These are phyloP conservation scores for Claviceps citrina DNA, from an alignment of 2,329 filamentous ascomycete genomes.

Conservation along the genomic window DNA sequence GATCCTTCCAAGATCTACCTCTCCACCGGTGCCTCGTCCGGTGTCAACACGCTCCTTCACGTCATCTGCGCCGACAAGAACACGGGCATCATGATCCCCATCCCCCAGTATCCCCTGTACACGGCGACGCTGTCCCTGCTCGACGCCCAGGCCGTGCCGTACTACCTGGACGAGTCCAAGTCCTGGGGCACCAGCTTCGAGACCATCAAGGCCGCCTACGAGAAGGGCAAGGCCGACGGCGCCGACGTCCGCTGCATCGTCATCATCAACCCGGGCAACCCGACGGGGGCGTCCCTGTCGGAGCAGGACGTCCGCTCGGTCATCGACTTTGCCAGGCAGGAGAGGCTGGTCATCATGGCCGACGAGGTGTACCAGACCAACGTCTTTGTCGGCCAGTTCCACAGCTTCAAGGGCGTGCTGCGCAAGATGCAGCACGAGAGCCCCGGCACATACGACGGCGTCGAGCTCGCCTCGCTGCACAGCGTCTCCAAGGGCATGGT, in stretches of 20 bases:
- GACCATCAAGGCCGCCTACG: slow-evolving; percentile 58
- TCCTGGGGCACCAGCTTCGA: slow-evolving; percentile 77
- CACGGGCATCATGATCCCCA: slow-evolving; percentile 79
- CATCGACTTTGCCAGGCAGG: slow-evolving; percentile 71
- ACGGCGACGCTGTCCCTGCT: slow-evolving; percentile 80
- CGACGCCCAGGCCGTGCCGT: slow-evolving; percentile 76
- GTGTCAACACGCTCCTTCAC: slow-evolving; percentile 85
- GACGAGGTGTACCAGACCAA: slow-evolving; percentile 99
- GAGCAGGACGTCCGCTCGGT: slow-evolving; percentile 67
- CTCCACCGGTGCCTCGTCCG: slow-evolving; percentile 79
- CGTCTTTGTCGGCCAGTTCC: slow-evolving; percentile 85
- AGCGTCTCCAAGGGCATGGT: slow-evolving; percentile 97
- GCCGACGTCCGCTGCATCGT: slow-evolving; percentile 84
- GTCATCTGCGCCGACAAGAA: slow-evolving; percentile 66
- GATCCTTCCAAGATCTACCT: slow-evolving; percentile 75
- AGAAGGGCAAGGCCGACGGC: slow-evolving; percentile 59
- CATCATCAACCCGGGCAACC: slow-evolving; percentile 97
- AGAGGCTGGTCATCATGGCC: slow-evolving; percentile 78
- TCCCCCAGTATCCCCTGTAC: slow-evolving; percentile 96
- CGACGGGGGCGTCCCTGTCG: slow-evolving; percentile 75
- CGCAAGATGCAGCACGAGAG: slow-evolving; percentile 62
- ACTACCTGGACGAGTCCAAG: slow-evolving; percentile 76
- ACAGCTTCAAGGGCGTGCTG: slow-evolving; percentile 85
- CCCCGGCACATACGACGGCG: slow-evolving; percentile 61
- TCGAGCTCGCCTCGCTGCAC: slow-evolving; percentile 87